Evolutionary conservation across 495 filamentous ascomycete genomes (phyloP).

Genomic region (Platismatia glauca): DNA sequence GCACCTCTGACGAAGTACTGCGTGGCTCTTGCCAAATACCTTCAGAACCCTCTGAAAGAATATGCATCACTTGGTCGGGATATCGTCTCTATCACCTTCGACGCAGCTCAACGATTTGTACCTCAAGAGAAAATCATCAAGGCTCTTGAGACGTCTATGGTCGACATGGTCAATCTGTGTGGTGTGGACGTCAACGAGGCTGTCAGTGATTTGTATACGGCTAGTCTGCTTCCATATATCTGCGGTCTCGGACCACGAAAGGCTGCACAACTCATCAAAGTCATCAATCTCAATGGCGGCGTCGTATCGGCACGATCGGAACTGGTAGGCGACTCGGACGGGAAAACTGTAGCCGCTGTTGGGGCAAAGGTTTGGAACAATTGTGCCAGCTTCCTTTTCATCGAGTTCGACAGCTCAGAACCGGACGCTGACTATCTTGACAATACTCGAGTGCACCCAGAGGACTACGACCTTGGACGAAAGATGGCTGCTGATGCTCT

Average conservation of each 20-base stretch:
- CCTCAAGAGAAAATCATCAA: constrained; percentile 76
- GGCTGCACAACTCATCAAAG: constrained; percentile 75
- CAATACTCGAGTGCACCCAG: constrained; percentile 92
- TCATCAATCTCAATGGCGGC: constrained; percentile 81
- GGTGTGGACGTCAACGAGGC: constrained; percentile 94
- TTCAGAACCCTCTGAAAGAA: constrained; percentile 91
- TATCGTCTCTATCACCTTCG: constrained; percentile 76
- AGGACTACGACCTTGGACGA: constrained; percentile 93
- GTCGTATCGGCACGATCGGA: constrained; percentile 72
- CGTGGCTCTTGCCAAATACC: constrained; percentile 75
- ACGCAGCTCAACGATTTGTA: constrained; percentile 79
- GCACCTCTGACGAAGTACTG: constrained; percentile 75
- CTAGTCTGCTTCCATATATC: constrained; percentile 82
- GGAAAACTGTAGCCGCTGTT: constrained; percentile 66
- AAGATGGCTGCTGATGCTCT: constrained; percentile 98
- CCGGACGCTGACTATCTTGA: constrained; percentile 82
- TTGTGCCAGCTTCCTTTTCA: constrained; percentile 86
- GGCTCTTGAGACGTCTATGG: constrained; percentile 84
- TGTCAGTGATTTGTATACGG: constrained; percentile 63
- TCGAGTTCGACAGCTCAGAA: constrained; percentile 74
- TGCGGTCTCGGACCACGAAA: constrained; percentile 92
- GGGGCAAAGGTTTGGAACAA: constrained; percentile 90
- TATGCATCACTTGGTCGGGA: constrained; percentile 88
- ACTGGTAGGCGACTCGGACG: constrained; percentile 75
- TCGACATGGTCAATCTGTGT: constrained; percentile 95